phyloP scores from a whole-genome alignment of 2,329 filamentous ascomycete species.

The Colletotrichum trifolii region DNA sequence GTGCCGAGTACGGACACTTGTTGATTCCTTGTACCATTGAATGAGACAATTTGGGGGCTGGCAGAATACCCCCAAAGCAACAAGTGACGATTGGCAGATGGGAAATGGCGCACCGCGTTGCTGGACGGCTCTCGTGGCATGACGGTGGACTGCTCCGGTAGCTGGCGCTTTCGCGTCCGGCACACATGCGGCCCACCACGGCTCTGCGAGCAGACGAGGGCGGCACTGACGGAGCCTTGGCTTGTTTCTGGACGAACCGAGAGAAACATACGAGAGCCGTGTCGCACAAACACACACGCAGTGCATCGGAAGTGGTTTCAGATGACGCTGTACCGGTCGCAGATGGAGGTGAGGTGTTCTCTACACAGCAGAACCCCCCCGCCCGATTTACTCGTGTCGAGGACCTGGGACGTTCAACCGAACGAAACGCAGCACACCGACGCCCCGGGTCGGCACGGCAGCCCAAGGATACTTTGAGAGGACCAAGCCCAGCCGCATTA shows the following conservation, averaged over 20 bases:
- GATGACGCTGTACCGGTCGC: slow-evolving; percentile 24
- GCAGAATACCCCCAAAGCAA: background rate
- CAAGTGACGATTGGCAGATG: background rate
- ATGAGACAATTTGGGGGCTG: no score
- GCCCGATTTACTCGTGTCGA: slow-evolving; percentile 26
- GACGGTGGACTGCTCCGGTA: slow-evolving; percentile 12
- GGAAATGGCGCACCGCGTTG: slow-evolving; percentile 29
- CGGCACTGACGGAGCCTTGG: background rate
- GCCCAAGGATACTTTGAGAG: no score
- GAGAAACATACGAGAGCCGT: slow-evolving; percentile 4
- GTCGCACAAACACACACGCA: slow-evolving; percentile 22
- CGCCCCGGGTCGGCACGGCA: slow-evolving; percentile 29
- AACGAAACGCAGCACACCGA: slow-evolving; percentile 15
- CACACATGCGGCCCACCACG: background rate
- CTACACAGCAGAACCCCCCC: background rate
- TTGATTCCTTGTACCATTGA: no score
- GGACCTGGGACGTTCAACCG: slow-evolving; percentile 17
- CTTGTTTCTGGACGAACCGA: slow-evolving; percentile 4
- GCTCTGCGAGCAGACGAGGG: no score
- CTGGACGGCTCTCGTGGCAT: background rate
- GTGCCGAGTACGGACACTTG: no score
- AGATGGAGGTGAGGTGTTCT: background rate
- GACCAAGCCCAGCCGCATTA: no score
- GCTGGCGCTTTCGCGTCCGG: background rate
- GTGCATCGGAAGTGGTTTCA: slow-evolving; percentile 32